phyloP scores from a whole-genome alignment of 1,139 yeast species.

The Hanseniaspora gamundiae region DNA sequence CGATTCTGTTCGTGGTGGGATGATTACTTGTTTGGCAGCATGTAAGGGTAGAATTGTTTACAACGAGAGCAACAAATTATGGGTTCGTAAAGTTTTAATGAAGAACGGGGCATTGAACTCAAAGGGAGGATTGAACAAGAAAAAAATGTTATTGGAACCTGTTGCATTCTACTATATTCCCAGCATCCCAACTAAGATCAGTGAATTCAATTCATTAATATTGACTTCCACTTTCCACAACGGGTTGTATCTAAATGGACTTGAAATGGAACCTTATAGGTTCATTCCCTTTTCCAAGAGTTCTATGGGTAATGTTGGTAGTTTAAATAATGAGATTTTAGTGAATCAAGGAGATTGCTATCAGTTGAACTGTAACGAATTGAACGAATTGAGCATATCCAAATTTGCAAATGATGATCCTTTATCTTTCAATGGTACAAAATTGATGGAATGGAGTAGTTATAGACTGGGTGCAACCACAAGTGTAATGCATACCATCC shows the following conservation, averaged over 20 bases:
- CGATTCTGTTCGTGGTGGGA: constrained; percentile 5
- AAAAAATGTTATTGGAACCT: constrained; percentile 34
- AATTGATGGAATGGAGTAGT: constrained; percentile 38
- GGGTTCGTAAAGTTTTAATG: constrained; percentile 44
- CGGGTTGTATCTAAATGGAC: constrained; percentile 75
- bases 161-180: constrained; percentile 88
- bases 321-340: constrained; percentile 33
- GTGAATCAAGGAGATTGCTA: constrained; percentile 3
- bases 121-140: constrained; percentile 42
- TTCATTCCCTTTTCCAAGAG: constrained; percentile 75
- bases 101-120: constrained; percentile 75
- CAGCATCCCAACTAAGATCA: constrained; percentile 66
- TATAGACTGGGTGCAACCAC: constrained; percentile 57
- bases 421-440: constrained; percentile 4
- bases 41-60: constrained; percentile 1
- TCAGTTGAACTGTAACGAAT: constrained; percentile 2
- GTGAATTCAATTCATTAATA: constrained; percentile 43
- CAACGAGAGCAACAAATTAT: constrained; percentile 4
- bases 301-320: constrained; percentile 11
- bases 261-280: constrained; percentile 90
- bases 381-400: constrained; percentile 4
- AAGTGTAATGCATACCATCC: constrained; percentile 42
- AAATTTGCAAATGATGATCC: constrained; percentile 6
- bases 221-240: constrained; percentile 62
- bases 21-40: constrained; percentile 2